phyloP scores from a whole-genome alignment of 768 basidiomycete species.

The Lyophyllum shimeji region DNA sequence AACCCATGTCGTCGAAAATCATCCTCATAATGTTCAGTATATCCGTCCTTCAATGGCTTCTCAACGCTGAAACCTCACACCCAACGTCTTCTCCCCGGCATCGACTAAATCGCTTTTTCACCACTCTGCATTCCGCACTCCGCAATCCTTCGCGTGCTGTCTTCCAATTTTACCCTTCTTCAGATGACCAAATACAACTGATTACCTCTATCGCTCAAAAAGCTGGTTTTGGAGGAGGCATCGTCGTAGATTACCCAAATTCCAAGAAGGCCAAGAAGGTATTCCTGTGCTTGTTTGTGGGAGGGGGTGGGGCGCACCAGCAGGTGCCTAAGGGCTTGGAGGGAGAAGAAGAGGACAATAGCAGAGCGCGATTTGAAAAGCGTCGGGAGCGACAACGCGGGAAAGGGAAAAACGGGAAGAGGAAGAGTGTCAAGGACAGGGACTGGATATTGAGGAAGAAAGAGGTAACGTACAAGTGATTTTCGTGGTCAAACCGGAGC shows the following conservation, averaged over 20 bases:
- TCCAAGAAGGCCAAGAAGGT: slow-evolving; percentile 95
- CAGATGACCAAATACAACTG: slow-evolving; percentile 95
- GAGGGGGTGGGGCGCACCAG: slow-evolving; percentile 62
- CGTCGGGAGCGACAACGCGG: slow-evolving; percentile 67
- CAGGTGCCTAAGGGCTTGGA: slow-evolving; percentile 78
- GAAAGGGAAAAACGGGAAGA: slow-evolving; percentile 62
- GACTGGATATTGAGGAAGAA: slow-evolving; percentile 98
- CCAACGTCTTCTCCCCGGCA: slow-evolving; percentile 88
- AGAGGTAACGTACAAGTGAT: slow-evolving; percentile 55
- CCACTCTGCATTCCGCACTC: slow-evolving; percentile 84
- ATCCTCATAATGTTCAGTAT: slow-evolving; percentile 52
- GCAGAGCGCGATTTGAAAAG: slow-evolving; percentile 70
- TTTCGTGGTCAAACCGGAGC: not conserved
- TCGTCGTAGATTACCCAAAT: slow-evolving; percentile 97
- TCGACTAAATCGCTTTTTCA: slow-evolving; percentile 87
- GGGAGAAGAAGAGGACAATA: slow-evolving; percentile 59
- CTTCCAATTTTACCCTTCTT: slow-evolving; percentile 94
- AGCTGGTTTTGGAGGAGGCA: slow-evolving; percentile 94
- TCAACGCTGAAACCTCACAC: slow-evolving; percentile 93
- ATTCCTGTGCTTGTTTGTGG: slow-evolving; percentile 91
- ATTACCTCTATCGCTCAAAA: slow-evolving; percentile 91
- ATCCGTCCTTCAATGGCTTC: slow-evolving; percentile 98
- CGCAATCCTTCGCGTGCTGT: slow-evolving; percentile 84
- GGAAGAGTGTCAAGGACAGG: slow-evolving; percentile 69
- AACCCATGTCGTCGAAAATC: not conserved